Evolutionary conservation across 495 filamentous ascomycete species (phyloP), one percentile per base, ranked within the genome.

Genomic region (Hyaloscypha finlandica): DNA sequence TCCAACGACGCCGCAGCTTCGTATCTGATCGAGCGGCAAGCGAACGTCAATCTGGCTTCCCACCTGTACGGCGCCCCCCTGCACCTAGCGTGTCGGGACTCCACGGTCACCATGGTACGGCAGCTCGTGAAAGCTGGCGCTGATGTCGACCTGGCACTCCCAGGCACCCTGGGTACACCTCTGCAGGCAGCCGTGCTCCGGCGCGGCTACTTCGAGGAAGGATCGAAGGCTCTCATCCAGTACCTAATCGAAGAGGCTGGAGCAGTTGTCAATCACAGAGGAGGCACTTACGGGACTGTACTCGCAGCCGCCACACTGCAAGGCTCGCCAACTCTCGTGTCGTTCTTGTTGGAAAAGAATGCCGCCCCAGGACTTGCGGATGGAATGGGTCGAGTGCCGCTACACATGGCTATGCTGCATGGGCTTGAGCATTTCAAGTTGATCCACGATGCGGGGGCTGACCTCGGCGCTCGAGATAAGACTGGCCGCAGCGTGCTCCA

Each of bases 1-100:
- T 31, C 39, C 19, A 63, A 66, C 22, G 20, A 42, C 11, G 56
- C 84, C 61, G 84, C 86, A 60, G 82, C 89, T 12, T 73, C 76
- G 64, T 68, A 88, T 59, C 74, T 90, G 19, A 71, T 89, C 32
- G 64, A 74, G 22, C 75, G 83, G 66, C 76, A 77, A 6, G 84
- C 87, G 6, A 70, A 83, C 65, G 77, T 88, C 19, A 79, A 83
- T 70, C 81, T 84, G 85, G 86, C 29, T n/a, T 54, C 51, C 20
- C 51, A 51, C 2, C 20, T 35, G 19, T 61, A 60, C 25, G 66
- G 67, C 19, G 52, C 55, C 8, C 61, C 71, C 5, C 59, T 73
- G 3, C 68, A 70, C 35, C 45, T 68, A 6, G 65, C 69, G 16
- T 42, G 31, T 14, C 48, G 51, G 32, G 3, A 20, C 1, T 19